Base-by-base conservation (phyloP, 371 early-diverging fungal species). In the Apophysomyces variabilis region DNA sequence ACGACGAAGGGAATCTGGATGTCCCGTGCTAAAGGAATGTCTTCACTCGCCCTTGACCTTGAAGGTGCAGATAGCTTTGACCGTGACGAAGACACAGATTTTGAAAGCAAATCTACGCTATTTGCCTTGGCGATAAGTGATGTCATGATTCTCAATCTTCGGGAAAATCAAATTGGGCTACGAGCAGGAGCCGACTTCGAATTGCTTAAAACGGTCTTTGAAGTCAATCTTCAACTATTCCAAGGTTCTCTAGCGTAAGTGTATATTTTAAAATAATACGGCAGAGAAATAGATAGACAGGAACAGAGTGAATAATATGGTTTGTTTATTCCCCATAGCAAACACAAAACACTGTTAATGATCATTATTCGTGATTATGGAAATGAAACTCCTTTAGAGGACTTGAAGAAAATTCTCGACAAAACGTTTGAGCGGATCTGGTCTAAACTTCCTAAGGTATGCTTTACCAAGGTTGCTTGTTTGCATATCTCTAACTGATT, bases 131-230 rank as follows among this genome's bases (percentile, higher is more conserved):
- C 99, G 1, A 93, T 95, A 9, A 85, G 95, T 54, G 96, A 98
- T 77, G 98, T 98, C 36, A 87, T 99, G 56, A 91, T 99, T 66
- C 85, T 99, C 62, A 99, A 99, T 79, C 83, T 98, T 80, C 98
- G 98, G 96, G 99, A 98, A 70, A 89, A 96, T 73, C 92, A 92
- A 81, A 97, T 99, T 13, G 99, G 99, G 43, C 86, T 99, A 41
- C 98, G 98, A 84, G 94, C 97, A 74, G 98, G 98, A 43, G 99
- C 98, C 36, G 98, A 97, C 76, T 95, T 99, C 96, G 97, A 96
- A n/a, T 82, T 99, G 58, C 84, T 99, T 46, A 97, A 95, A 77
- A 98, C 98, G 9, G 99, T 99, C 4, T 90, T 99, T 76, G 99
- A 99, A 69, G 99, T 99, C 63, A 96, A 99, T 72, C 77, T 98